Percentiles rank a stretch among this genome's conserved stretches.
These are phyloP conservation scores for Westerdykella ornata DNA, from an alignment of 2,329 filamentous ascomycete species.

Conservation along the genomic window DNA sequence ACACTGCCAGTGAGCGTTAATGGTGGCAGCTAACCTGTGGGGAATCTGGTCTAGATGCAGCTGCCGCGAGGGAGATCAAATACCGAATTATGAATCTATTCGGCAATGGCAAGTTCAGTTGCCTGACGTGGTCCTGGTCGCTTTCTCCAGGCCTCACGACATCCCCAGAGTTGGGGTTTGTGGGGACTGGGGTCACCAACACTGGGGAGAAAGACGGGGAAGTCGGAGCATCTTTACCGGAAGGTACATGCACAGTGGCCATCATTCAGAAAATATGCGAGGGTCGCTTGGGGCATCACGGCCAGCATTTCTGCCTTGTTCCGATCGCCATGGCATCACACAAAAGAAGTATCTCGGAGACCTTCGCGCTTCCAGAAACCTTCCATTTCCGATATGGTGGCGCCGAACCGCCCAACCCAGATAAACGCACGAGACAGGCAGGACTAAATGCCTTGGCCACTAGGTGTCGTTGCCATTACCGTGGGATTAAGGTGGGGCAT, in stretches of 20 bases:
- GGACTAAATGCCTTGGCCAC: conserved; percentile 7
- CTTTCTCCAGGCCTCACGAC: too few relatives aligned
- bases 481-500: conserved; percentile 10
- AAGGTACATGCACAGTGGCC: neutral
- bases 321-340: conserved; percentile 1
- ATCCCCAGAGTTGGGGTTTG: too few relatives aligned
- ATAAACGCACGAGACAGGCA: conserved; percentile 7
- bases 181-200: too few relatives aligned
- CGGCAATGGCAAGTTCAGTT: too few relatives aligned
- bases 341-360: conserved; percentile 2
- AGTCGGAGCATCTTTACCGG: conserved; percentile 1
- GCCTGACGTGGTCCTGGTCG: too few relatives aligned
- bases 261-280: neutral
- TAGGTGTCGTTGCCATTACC: conserved; percentile 6
- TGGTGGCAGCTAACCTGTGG: too few relatives aligned
- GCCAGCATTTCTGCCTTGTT: conserved; percentile 2
- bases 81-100: too few relatives aligned
- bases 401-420: conserved; percentile 1
- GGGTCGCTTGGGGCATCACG: conserved; percentile 2
- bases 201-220: conserved; percentile 1
- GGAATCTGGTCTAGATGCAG: too few relatives aligned
- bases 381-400: conserved; percentile 9
- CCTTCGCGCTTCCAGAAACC: conserved; percentile 17
- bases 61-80: too few relatives aligned
- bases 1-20: too few relatives aligned